These are phyloP conservation scores for Rhodocollybia butyracea DNA, from an alignment of 768 basidiomycete species.

Conservation along the genomic window DNA sequence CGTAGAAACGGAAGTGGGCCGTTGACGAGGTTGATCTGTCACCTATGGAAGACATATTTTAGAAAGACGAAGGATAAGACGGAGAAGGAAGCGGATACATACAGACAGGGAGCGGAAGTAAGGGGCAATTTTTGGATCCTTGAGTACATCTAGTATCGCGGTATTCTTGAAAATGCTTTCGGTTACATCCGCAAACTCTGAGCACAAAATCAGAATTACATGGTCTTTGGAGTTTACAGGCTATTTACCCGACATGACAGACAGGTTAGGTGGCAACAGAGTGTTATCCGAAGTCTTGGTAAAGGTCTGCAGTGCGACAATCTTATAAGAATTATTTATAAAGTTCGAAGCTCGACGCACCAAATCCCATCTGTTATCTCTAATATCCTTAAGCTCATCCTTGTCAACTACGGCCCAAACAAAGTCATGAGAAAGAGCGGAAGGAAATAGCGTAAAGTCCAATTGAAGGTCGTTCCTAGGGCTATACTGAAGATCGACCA, in stretches of 20 bases:
- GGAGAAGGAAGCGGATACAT: conserved; percentile 21
- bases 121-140: conserved; percentile 59
- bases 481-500: conserved; percentile 75
- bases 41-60: conserved; percentile 39
- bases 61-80: neutral
- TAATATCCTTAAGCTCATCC: conserved; percentile 67
- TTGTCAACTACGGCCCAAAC: conserved; percentile 87
- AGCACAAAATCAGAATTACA: conserved; percentile 5
- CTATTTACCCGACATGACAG: conserved; percentile 69
- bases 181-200: conserved; percentile 84
- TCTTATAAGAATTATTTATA: neutral
- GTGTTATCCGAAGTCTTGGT: conserved; percentile 71
- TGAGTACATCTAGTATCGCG: conserved; percentile 52
- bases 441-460: conserved; percentile 69
- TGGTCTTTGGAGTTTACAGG: neutral
- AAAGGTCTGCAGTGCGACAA: conserved; percentile 56
- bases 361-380: conserved; percentile 80
- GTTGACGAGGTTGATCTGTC: conserved; percentile 80
- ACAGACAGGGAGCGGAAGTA: conserved; percentile 88
- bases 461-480: conserved; percentile 70
- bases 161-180: conserved; percentile 71
- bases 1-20: conserved; percentile 53
- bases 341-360: conserved; percentile 50
- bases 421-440: conserved; percentile 53
- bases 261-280: conserved; percentile 55